phyloP scores from a whole-genome alignment of 75 land plant genomes.

The Cryptomeria japonica region DNA sequence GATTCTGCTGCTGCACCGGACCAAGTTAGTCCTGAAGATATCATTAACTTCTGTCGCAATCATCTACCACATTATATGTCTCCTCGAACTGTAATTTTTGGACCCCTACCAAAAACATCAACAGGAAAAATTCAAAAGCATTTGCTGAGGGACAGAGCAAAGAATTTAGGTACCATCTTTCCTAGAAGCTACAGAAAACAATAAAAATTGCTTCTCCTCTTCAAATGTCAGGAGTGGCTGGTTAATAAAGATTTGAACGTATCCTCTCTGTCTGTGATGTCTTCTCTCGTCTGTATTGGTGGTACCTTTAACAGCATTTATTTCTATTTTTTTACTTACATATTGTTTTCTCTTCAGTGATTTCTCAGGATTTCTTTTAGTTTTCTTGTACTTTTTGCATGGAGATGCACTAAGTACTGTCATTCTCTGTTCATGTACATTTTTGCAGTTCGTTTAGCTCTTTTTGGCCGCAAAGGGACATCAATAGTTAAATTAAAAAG shows the following conservation, averaged over 20 bases:
- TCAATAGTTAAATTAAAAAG: too few species aligned
- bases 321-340: too few species aligned
- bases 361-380: too few species aligned
- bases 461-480: too few species aligned
- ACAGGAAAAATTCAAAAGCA: slow-evolving; percentile 83
- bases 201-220: neutral
- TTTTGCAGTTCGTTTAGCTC: too few species aligned
- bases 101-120: slow-evolving; percentile 69
- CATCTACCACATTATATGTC: slow-evolving; percentile 62
- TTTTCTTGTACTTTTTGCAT: too few species aligned
- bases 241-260: neutral
- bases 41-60: slow-evolving; percentile 49
- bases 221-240: neutral
- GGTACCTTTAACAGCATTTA: too few species aligned
- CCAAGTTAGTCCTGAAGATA: slow-evolving; percentile 23
- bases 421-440: too few species aligned
- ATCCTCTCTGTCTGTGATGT: neutral
- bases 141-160: slow-evolving; percentile 60
- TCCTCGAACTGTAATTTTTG: slow-evolving; percentile 62
- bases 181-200: slow-evolving; percentile 12
- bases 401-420: too few species aligned
- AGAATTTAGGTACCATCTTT: slow-evolving; percentile 47
- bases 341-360: too few species aligned
- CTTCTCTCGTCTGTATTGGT: too few species aligned
- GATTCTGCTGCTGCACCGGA: slow-evolving; percentile 11